phyloP scores from a whole-genome alignment of 2,329 filamentous ascomycete genomes.

The Pseudogymnoascus sp. region DNA sequence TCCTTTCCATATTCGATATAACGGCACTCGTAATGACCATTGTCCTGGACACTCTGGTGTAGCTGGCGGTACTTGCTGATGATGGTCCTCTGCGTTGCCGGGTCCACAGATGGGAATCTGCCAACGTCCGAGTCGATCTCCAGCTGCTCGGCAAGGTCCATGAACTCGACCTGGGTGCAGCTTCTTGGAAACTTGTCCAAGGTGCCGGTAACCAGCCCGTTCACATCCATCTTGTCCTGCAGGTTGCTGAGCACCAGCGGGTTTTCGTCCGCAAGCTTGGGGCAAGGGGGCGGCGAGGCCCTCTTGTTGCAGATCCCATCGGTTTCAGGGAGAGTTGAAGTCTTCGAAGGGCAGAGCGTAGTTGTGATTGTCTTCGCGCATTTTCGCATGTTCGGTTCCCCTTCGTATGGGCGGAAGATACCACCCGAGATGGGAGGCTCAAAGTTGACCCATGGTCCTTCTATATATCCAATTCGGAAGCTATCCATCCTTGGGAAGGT shows the following conservation, averaged over 20 bases:
- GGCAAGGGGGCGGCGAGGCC: too few relatives aligned
- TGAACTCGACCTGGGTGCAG: not conserved
- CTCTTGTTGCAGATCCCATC: not conserved
- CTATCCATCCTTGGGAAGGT: constrained; percentile 68
- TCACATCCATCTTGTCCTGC: not conserved
- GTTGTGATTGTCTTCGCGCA: not conserved
- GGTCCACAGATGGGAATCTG: constrained; percentile 47
- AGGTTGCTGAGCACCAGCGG: not conserved
- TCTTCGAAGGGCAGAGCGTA: not conserved
- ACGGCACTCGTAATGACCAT: constrained; percentile 51
- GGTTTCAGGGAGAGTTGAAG: not conserved
- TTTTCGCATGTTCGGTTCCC: constrained; percentile 25
- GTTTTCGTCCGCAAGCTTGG: not conserved
- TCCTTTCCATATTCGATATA: constrained; percentile 54
- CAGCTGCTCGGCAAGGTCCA: not conserved
- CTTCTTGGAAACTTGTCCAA: not conserved
- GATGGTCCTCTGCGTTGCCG: constrained; percentile 47
- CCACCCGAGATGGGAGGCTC: constrained; percentile 87
- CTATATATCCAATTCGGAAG: constrained; percentile 75
- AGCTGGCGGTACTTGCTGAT: constrained; percentile 47
- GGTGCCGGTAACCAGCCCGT: not conserved
- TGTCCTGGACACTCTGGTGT: constrained; percentile 45
- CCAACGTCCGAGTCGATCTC: constrained; percentile 41
- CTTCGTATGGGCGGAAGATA: constrained; percentile 51
- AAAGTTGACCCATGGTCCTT: constrained; percentile 81